Base-by-base conservation (phyloP, 257 asterid genomes). In the Solanum clarkiae region DNA sequence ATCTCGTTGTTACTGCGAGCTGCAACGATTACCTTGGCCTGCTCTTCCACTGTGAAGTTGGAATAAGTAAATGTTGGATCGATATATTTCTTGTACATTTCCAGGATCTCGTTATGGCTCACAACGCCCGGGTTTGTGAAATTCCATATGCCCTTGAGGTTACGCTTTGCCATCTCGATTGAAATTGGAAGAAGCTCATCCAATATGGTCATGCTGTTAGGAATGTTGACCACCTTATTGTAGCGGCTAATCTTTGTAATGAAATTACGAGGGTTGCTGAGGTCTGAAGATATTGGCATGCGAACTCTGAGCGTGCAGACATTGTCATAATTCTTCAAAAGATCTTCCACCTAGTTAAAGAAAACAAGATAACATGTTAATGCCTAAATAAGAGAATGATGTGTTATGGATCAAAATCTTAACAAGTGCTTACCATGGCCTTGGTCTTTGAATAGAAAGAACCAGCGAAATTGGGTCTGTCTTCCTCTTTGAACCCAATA, bases 361-460 rank as follows among this genome's bases (percentile, higher is more conserved):
- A 49, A 68, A 24, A 80, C 16, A 85, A 45, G 20, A 49, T 36
- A 26, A 84, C 24, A 49, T 7, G 40, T 68, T 10, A 69, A 10
- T 51, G 54, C 22, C 20, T 65, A 42, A 49, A 36, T 20, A 22
- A 63, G 57, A 54, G 36, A 36, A n/a, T 26, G 70, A 60, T 49
- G 56, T 45, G 6, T 60, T 26, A 47, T 15, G 47, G 53, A 5
- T 71, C 71, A 51, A 65, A 47, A 18, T 70, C 26, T 11, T 24
- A 51, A 65, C 17, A 53, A 26, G 62, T 44, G 83, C 40, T 85
- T 85, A 86, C 88, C 88, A 86, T 86, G 74, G 88, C 88, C 83
- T 86, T 86, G 70, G 88, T 86, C 82, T 86, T 86, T 22, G 88
- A 86, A 86, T 86, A 86, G 88, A 86, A 86, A 68, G 88, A 86